Percentiles rank a stretch among this genome's conserved stretches.
Evolutionary conservation across 2,329 filamentous ascomycete genomes (phyloP).

Genomic region (Ilyonectria sp.): DNA sequence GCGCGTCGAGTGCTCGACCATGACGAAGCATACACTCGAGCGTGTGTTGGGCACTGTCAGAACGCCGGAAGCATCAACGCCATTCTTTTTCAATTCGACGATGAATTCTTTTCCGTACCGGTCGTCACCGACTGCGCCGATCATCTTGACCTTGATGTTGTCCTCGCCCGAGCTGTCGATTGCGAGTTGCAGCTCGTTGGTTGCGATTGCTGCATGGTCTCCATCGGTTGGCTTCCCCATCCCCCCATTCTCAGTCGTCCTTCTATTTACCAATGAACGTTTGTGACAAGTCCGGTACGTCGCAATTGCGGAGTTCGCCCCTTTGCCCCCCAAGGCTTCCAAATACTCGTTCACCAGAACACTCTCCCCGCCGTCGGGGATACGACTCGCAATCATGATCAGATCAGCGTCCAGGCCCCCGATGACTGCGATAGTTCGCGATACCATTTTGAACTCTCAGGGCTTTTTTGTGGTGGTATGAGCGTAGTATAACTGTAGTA

Average conservation of each 20-base stretch:
- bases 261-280: not conserved
- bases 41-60: conserved; percentile 1
- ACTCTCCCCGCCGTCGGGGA: conserved; percentile 10
- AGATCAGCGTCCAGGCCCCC: conserved; percentile 1
- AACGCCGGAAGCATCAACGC: not conserved
- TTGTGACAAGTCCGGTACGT: conserved; percentile 6
- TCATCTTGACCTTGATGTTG: conserved; percentile 2
- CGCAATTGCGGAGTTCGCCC: not conserved
- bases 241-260: not conserved
- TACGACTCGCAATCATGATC: conserved; percentile 15
- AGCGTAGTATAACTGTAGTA: not conserved
- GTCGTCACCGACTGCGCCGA: not conserved
- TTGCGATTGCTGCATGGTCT: not conserved
- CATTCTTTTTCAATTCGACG: conserved; percentile 2
- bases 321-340: not conserved
- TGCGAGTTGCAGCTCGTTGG: not conserved
- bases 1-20: conserved; percentile 1
- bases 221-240: not conserved
- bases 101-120: not conserved
- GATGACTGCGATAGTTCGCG: not conserved
- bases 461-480: not conserved
- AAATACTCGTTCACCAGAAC: conserved; percentile 1
- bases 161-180: not conserved
- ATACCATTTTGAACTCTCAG: not conserved
- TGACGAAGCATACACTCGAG: conserved; percentile 2